phyloP scores from a whole-genome alignment of 305 asterid genomes.

The Ilex paraguariensis region DNA sequence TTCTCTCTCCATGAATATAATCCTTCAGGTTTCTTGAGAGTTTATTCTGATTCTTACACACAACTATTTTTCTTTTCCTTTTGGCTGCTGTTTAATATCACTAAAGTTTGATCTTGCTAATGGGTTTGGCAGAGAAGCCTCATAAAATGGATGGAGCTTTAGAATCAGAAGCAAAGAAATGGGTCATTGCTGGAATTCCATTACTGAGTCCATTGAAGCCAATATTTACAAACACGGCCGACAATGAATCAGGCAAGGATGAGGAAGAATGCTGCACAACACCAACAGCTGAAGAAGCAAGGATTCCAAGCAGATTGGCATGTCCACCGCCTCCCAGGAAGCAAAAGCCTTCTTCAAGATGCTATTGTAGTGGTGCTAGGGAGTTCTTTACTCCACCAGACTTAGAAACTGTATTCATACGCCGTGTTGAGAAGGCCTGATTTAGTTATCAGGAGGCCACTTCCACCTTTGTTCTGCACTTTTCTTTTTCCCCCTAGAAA shows the following conservation, averaged over 20 bases:
- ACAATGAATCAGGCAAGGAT: slow-evolving; percentile 10
- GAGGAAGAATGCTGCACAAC: slow-evolving; percentile 20
- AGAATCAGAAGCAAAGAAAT: slow-evolving; percentile 32
- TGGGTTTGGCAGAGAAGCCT: slow-evolving; percentile 40
- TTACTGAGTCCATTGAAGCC: slow-evolving; percentile 39
- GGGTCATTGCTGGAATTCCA: slow-evolving; percentile 47
- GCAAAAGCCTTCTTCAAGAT: slow-evolving; percentile 50
- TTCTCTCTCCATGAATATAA: too few relatives aligned
- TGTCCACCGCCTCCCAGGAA: slow-evolving; percentile 80
- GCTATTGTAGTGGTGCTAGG: slow-evolving; percentile 25
- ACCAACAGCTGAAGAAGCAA: slow-evolving; percentile 57
- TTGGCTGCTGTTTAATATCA: slow-evolving; percentile 12
- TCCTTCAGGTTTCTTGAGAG: too few relatives aligned
- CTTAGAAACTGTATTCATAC: slow-evolving; percentile 52
- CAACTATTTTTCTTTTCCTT: not conserved
- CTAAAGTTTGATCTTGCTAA: slow-evolving; percentile 13
- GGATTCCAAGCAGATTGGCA: slow-evolving; percentile 29
- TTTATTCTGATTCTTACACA: not conserved
- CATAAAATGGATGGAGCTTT: slow-evolving; percentile 25
- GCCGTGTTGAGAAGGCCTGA: slow-evolving; percentile 31
- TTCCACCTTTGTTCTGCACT: not conserved
- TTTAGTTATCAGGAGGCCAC: too few relatives aligned
- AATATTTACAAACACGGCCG: slow-evolving; percentile 12
- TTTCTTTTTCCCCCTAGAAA: slow-evolving; percentile 3
- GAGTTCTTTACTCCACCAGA: slow-evolving; percentile 69